Evolutionary conservation across 2,329 filamentous ascomycete species (phyloP).

Genomic region (Gyromitra esculenta): DNA sequence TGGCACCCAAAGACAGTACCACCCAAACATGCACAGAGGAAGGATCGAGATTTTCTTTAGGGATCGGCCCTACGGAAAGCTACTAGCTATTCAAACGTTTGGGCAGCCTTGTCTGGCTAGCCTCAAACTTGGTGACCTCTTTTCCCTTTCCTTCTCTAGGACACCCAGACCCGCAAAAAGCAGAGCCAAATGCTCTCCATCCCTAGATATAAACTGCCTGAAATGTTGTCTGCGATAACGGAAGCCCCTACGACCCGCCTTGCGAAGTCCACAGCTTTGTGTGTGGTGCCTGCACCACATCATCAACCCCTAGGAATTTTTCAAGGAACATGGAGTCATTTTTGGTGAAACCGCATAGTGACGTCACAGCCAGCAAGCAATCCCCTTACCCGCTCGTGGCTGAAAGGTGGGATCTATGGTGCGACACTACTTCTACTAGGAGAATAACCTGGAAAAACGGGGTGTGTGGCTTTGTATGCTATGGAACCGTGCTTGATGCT

Average conservation of each 20-base stretch:
- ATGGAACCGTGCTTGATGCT: no score
- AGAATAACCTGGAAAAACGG: no score
- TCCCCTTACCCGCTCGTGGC: slow-evolving; percentile 35
- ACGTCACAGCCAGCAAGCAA: slow-evolving; percentile 31
- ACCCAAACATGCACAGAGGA: slow-evolving; percentile 17
- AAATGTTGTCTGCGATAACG: neutral
- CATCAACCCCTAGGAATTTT: slow-evolving; percentile 2
- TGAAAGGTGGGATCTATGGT: slow-evolving; percentile 13
- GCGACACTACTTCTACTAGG: neutral
- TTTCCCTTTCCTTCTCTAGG: neutral
- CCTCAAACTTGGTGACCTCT: neutral
- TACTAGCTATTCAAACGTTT: neutral
- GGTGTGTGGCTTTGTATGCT: no score
- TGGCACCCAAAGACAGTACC: slow-evolving; percentile 3
- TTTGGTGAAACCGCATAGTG: slow-evolving; percentile 5
- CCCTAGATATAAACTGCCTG: neutral
- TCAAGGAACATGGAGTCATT: slow-evolving; percentile 1
- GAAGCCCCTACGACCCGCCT: neutral
- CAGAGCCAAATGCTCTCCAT: neutral
- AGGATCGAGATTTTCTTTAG: slow-evolving; percentile 44
- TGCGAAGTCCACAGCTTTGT: neutral
- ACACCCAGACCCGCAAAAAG: neutral
- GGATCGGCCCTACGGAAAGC: slow-evolving; percentile 25
- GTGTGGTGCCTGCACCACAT: slow-evolving; percentile 5
- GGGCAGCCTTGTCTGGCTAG: slow-evolving; percentile 18